Conservation (phyloP, 1,284 basidiomycete species). For the Coniferiporia weirii region DNA sequence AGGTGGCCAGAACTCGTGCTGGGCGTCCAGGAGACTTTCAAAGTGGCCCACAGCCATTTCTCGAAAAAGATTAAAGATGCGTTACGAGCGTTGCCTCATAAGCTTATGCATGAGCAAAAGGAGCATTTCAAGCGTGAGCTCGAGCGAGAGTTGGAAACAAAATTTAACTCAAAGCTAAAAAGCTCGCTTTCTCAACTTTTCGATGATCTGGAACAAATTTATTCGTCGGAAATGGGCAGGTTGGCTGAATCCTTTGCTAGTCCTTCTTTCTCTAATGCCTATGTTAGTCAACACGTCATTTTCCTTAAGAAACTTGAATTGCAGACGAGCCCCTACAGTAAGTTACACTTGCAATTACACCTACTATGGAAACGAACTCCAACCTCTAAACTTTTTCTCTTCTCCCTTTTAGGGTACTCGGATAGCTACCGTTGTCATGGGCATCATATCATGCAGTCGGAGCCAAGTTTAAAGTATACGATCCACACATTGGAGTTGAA, state of each 20-base stretch:
- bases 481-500: conserved; percentile 36
- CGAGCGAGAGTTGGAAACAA: background rate
- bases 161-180: background rate
- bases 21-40: background rate
- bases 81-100: background rate
- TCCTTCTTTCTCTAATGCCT: background rate
- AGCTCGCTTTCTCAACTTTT: conserved; percentile 1
- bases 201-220: background rate
- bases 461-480: conserved; percentile 29
- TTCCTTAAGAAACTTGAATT: background rate
- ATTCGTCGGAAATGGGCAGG: background rate
- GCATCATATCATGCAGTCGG: conserved; percentile 18
- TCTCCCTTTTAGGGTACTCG: conserved; percentile 19
- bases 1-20: background rate
- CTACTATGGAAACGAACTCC: too few relatives aligned
- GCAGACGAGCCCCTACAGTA: background rate
- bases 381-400: too few relatives aligned
- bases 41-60: background rate
- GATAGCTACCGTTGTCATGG: background rate
- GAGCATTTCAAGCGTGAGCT: background rate
- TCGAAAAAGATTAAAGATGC: background rate
- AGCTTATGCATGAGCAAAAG: conserved; percentile 1
- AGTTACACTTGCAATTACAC: too few relatives aligned
- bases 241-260: background rate
- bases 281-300: background rate